Conservation (phyloP, 164 flowering plant species). For the Vitis labrusca region DNA sequence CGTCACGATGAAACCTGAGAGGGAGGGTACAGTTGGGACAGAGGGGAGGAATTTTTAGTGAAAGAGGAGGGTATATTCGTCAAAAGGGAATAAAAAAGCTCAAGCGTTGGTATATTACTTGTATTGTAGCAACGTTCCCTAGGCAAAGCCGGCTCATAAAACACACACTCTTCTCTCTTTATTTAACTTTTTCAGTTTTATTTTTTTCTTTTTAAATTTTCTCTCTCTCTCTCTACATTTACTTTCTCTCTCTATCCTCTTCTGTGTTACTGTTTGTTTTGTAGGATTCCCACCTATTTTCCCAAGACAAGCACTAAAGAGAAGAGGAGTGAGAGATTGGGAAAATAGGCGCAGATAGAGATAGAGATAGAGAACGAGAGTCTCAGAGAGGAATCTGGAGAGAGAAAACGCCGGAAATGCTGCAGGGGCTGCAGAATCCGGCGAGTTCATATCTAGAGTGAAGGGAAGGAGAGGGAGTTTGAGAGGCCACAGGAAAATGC, state of each 20-base stretch:
- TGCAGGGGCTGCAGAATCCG: slow-evolving; percentile 11
- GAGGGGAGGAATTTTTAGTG: not conserved
- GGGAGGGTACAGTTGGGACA: not conserved
- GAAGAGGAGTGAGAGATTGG: slow-evolving; percentile 1
- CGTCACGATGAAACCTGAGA: slow-evolving; percentile 38
- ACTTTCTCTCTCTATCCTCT: slow-evolving; percentile 10
- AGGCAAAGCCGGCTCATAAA: slow-evolving; percentile 32
- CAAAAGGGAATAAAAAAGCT: slow-evolving; percentile 1
- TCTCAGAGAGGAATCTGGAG: not conserved
- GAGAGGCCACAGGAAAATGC: slow-evolving; percentile 28
- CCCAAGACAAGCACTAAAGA: slow-evolving; percentile 13
- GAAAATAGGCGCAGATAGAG: not conserved
- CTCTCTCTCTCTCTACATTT: slow-evolving; percentile 1
- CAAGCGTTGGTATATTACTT: not conserved
- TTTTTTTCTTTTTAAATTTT: slow-evolving; percentile 2
- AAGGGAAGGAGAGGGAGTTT: not conserved
- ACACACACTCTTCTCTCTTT: slow-evolving; percentile 1
- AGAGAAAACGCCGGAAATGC: slow-evolving; percentile 32
- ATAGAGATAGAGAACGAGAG: slow-evolving; percentile 1
- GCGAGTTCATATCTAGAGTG: slow-evolving; percentile 7
- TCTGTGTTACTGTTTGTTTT: slow-evolving; percentile 7
- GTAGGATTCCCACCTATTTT: slow-evolving; percentile 24
- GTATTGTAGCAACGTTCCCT: slow-evolving; percentile 34
- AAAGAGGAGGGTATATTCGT: slow-evolving; percentile 22
- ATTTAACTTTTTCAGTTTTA: slow-evolving; percentile 4